Evolutionary conservation across 2,329 filamentous ascomycete genomes (phyloP).

Genomic region (Alternaria incomplexa): DNA sequence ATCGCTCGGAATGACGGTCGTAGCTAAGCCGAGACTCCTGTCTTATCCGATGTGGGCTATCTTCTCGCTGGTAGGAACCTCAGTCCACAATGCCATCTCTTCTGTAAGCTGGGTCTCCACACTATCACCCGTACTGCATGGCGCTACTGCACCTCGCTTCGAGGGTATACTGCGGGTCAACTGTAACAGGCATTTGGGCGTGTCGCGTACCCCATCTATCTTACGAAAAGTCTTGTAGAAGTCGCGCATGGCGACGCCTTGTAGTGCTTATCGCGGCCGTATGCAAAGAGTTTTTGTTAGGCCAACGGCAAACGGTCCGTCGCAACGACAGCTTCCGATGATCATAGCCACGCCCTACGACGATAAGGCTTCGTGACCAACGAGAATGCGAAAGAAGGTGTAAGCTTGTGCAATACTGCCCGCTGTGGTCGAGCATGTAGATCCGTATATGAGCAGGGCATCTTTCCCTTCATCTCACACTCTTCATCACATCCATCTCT

Average conservation of each 20-base stretch:
- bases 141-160: conserved; percentile 29
- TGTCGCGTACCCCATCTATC: conserved; percentile 9
- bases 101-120: conserved; percentile 22
- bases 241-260: background rate
- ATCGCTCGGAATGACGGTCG: background rate
- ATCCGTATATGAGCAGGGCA: conserved; percentile 22
- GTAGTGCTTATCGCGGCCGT: conserved; percentile 24
- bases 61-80: background rate
- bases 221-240: conserved; percentile 1
- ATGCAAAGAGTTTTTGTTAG: conserved; percentile 3
- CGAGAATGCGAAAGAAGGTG: conserved; percentile 8
- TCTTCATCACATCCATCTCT: background rate
- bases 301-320: conserved; percentile 1
- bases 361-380: conserved; percentile 31
- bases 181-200: conserved; percentile 10
- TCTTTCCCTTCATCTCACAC: background rate
- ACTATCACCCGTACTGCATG: conserved; percentile 13
- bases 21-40: background rate
- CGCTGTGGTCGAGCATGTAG: background rate
- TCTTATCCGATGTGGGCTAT: conserved; percentile 3
- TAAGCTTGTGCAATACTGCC: background rate
- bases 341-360: background rate
- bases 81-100: conserved; percentile 6
- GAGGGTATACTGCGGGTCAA: background rate
- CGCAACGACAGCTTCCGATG: background rate